A percentile compares a stretch with the other conserved stretches of the same genome.
These are phyloP conservation scores for Candolleomyces efflorescens DNA, from an alignment of 768 basidiomycete genomes.

Conservation along the genomic window DNA sequence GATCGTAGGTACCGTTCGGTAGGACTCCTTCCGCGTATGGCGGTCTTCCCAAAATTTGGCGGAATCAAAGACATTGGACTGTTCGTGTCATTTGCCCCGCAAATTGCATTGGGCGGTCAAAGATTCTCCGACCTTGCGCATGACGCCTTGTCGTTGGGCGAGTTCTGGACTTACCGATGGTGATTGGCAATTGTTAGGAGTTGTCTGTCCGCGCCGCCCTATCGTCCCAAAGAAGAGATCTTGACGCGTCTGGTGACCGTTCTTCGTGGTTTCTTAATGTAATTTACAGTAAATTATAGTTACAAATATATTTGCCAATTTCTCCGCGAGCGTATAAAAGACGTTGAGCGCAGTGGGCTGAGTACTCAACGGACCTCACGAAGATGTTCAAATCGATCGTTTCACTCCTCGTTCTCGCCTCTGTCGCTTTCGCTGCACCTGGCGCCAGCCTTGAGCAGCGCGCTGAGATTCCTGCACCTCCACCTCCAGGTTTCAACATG, in stretches of 20 bases:
- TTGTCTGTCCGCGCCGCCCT: too few species aligned
- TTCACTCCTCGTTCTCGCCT: not conserved
- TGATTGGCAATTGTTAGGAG: too few species aligned
- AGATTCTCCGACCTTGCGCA: too few species aligned
- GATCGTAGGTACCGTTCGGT: not conserved
- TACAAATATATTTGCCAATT: too few species aligned
- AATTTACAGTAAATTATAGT: too few species aligned
- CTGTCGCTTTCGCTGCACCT: not conserved
- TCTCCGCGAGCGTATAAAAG: not conserved
- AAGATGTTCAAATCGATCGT: constrained; percentile 5
- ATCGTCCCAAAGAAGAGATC: too few species aligned
- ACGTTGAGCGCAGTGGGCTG: not conserved
- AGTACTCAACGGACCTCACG: not conserved
- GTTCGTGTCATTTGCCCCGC: not conserved
- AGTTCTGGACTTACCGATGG: too few species aligned
- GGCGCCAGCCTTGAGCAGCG: not conserved
- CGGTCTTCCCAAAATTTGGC: not conserved
- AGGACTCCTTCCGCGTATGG: not conserved
- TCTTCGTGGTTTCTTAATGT: too few species aligned
- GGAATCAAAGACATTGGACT: not conserved
- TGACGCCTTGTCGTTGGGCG: too few species aligned
- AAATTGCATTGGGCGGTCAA: too few species aligned
- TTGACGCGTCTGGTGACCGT: too few species aligned
- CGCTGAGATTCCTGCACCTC: not conserved
- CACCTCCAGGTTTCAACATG: constrained; percentile 13